Evolutionary conservation across 2,329 filamentous ascomycete species (phyloP).

Genomic region (Aspergillus pseudoterreus): DNA sequence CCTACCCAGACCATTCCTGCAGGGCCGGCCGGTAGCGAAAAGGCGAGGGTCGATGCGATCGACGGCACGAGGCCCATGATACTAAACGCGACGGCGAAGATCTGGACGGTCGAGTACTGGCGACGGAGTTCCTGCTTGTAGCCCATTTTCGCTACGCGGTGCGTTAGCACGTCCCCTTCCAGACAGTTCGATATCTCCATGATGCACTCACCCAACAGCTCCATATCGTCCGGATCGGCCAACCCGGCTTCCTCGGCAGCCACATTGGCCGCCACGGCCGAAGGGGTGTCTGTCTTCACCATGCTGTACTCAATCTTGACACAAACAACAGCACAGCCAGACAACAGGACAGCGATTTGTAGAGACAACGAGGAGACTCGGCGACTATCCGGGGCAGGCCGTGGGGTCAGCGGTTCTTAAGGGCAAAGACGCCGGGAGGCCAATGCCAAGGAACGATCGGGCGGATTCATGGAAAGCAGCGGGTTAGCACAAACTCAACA

Average conservation of each 20-base stretch:
- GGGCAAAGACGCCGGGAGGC: no score
- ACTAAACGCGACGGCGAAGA: conserved; percentile 58
- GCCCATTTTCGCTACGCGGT: conserved; percentile 26
- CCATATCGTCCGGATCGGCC: conserved; percentile 17
- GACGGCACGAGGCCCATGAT: conserved; percentile 62
- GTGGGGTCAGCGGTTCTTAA: no score
- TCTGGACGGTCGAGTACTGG: conserved; percentile 60
- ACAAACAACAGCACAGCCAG: no score
- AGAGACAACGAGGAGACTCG: no score
- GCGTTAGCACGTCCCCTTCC: not conserved
- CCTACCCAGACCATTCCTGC: conserved; percentile 59
- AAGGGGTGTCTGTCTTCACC: conserved; percentile 4
- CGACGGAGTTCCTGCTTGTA: conserved; percentile 61
- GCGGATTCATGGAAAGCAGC: no score
- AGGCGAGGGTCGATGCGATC: conserved; percentile 57
- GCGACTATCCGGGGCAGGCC: no score
- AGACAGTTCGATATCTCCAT: not conserved
- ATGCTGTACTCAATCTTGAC: not conserved
- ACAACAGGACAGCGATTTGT: no score
- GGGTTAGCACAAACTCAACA: no score
- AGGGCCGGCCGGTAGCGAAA: conserved; percentile 58
- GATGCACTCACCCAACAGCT: conserved; percentile 20
- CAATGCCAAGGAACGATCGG: no score
- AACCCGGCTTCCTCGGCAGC: conserved; percentile 12
- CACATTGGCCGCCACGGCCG: conserved; percentile 7